A percentile compares a stretch with the other conserved stretches of the same genome.
These are phyloP conservation scores for Tephrocybe sp. DNA, from an alignment of 768 basidiomycete species.

Conservation along the genomic window DNA sequence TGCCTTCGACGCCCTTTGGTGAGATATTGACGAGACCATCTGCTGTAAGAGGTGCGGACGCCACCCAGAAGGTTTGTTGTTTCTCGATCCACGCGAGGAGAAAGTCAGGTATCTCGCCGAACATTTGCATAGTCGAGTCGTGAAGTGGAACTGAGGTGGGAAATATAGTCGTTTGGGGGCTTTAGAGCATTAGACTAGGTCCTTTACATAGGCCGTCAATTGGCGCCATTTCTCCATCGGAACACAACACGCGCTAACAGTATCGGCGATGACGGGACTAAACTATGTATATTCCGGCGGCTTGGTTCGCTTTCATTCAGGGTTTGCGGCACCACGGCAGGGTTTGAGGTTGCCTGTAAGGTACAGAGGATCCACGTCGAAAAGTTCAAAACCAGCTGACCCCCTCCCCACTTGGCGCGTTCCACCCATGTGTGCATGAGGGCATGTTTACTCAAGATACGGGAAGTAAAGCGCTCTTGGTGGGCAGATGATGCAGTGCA, in stretches of 20 bases:
- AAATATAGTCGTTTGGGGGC: slow-evolving; percentile 1
- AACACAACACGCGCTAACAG: slow-evolving; percentile 14
- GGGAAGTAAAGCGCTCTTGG: slow-evolving; percentile 2
- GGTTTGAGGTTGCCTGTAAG: slow-evolving; percentile 12
- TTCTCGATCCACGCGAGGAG: slow-evolving; percentile 57
- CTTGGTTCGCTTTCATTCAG: slow-evolving; percentile 10
- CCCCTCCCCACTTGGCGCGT: background rate
- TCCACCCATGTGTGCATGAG: slow-evolving; percentile 1
- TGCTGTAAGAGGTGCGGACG: slow-evolving; percentile 56
- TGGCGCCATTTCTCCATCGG: slow-evolving; percentile 21
- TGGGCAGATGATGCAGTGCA: slow-evolving; percentile 10
- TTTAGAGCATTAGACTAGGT: slow-evolving; percentile 1
- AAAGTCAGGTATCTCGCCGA: slow-evolving; percentile 55
- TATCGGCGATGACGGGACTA: slow-evolving; percentile 17
- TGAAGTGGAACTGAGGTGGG: background rate
- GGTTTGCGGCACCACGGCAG: slow-evolving; percentile 16
- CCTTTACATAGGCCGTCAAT: slow-evolving; percentile 18
- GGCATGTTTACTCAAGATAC: slow-evolving; percentile 6
- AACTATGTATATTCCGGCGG: slow-evolving; percentile 15
- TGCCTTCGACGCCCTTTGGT: slow-evolving; percentile 63
- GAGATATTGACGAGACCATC: slow-evolving; percentile 69
- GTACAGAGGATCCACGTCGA: slow-evolving; percentile 10
- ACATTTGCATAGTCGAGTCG: slow-evolving; percentile 48
- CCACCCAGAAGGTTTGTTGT: slow-evolving; percentile 75
- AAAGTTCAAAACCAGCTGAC: slow-evolving; percentile 16